Percentiles rank a stretch among this genome's conserved stretches.
These are phyloP conservation scores for Jaltomata sinuosa DNA, from an alignment of 257 asterid species.

Conservation along the genomic window DNA sequence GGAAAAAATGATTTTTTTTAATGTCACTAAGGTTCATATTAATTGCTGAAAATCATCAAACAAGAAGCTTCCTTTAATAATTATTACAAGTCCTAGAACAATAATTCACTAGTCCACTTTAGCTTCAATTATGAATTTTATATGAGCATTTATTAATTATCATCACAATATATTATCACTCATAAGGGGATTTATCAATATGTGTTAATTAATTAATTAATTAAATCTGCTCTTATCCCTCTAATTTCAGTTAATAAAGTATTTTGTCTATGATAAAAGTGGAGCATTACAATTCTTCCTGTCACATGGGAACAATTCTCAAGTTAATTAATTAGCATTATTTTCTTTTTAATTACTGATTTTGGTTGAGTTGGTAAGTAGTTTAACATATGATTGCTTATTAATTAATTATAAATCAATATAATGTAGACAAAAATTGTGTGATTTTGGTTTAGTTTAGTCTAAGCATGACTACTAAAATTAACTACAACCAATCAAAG, in stretches of 20 bases:
- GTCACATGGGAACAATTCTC: not conserved
- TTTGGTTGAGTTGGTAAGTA: not conserved
- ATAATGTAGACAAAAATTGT: not conserved
- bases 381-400: not conserved
- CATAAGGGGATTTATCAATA: not conserved
- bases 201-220: not conserved
- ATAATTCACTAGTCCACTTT: not conserved
- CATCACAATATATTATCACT: not conserved
- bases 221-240: not conserved
- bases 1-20: not conserved
- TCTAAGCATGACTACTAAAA: slow-evolving; percentile 3
- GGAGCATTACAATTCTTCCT: not conserved
- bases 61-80: not conserved
- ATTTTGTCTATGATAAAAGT: not conserved
- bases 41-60: not conserved
- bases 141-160: not conserved
- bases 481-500: not conserved
- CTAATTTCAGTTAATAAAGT: not conserved
- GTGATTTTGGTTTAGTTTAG: not conserved
- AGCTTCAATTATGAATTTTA: not conserved
- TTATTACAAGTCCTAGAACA: not conserved
- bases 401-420: not conserved
- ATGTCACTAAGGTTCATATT: not conserved
- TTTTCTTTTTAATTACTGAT: not conserved
- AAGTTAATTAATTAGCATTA: not conserved